These are phyloP conservation scores for Chlorella sp. DNA, from an alignment of 139 green algal species.

Conservation along the genomic window DNA sequence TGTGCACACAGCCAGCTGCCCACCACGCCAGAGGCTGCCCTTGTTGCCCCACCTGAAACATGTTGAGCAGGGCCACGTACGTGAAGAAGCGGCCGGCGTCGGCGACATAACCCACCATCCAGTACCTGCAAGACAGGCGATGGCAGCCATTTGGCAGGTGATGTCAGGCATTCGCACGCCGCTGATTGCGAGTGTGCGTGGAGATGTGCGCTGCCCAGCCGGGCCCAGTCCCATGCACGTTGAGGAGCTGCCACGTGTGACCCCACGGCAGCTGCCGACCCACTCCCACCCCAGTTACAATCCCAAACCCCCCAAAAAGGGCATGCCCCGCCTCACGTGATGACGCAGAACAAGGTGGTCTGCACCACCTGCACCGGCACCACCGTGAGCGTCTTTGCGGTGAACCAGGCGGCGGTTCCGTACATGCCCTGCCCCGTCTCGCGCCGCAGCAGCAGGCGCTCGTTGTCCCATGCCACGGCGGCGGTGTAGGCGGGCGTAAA, in stretches of 20 bases:
- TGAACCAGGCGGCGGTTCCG: slow-evolving; percentile 31
- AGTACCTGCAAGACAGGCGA: not conserved
- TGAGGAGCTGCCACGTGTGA: too few species aligned
- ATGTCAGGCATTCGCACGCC: too few species aligned
- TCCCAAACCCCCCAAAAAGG: not conserved
- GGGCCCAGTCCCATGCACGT: too few species aligned
- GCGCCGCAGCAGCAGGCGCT: slow-evolving; percentile 56
- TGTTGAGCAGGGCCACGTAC: slow-evolving; percentile 18
- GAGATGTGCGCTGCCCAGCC: too few species aligned
- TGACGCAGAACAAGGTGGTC: slow-evolving; percentile 17
- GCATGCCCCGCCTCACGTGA: not conserved
- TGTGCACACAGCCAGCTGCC: not conserved
- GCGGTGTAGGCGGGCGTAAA: not conserved
- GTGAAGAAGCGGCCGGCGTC: slow-evolving; percentile 19
- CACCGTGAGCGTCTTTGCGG: slow-evolving; percentile 24
- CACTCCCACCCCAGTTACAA: not conserved
- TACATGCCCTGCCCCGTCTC: slow-evolving; percentile 54
- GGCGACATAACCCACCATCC: slow-evolving; percentile 40
- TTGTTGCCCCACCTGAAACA: slow-evolving; percentile 64
- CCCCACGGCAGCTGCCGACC: not conserved
- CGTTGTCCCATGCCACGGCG: slow-evolving; percentile 51
- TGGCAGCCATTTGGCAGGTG: not conserved
- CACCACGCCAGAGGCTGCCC: not conserved
- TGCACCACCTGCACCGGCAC: slow-evolving; percentile 17
- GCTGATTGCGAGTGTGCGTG: too few species aligned